Conservation (phyloP, 495 filamentous ascomycete genomes). For the Oleoguttula mirabilis region DNA sequence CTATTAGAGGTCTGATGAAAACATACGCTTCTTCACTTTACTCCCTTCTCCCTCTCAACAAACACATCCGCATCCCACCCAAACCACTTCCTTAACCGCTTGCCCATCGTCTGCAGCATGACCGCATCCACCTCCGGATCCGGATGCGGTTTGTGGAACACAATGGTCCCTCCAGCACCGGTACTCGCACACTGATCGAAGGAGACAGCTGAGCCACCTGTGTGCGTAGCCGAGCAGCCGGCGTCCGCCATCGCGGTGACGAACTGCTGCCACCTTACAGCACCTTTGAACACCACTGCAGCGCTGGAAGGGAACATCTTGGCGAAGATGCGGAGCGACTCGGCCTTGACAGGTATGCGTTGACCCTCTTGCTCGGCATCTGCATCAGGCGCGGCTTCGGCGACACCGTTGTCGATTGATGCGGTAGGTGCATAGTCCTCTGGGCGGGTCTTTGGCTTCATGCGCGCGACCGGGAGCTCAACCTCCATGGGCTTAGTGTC, state of each 20-base stretch:
- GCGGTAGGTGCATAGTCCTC: too few species aligned
- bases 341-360: not conserved
- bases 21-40: too few species aligned
- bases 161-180: not conserved
- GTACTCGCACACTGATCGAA: too few species aligned
- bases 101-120: constrained; percentile 1
- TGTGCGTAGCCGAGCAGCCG: not conserved
- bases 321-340: not conserved
- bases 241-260: not conserved
- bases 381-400: too few species aligned
- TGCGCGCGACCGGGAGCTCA: too few species aligned
- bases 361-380: too few species aligned
- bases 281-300: not conserved
- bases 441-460: too few species aligned
- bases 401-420: too few species aligned
- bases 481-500: too few species aligned
- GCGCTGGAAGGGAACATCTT: not conserved
- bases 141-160: not conserved
- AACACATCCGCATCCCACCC: constrained; percentile 1
- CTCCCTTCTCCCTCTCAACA: constrained; percentile 2
- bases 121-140: not conserved
- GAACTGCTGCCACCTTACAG: not conserved
- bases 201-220: not conserved
- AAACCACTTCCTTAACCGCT: constrained; percentile 6
- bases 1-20: too few species aligned